These are phyloP conservation scores for Lecanicillium sp. DNA, from an alignment of 2,329 filamentous ascomycete species.

Conservation along the genomic window DNA sequence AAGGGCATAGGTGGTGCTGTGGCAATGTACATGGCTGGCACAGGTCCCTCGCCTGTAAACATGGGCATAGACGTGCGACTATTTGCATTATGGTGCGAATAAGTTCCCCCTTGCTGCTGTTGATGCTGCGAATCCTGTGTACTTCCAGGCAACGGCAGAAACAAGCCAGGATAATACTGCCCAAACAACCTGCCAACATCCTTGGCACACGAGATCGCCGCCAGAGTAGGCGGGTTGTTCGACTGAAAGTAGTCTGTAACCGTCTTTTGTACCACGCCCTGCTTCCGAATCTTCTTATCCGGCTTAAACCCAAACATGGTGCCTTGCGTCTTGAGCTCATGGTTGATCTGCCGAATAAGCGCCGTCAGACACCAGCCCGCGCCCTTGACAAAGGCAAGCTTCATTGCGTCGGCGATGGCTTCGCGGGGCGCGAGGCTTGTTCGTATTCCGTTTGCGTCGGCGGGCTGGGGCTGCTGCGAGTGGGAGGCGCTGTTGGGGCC, in stretches of 20 bases:
- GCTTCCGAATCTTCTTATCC: conserved; percentile 2
- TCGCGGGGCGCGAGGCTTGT: conserved; percentile 4
- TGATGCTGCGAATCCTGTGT: too few species aligned
- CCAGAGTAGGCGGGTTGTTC: conserved; percentile 4
- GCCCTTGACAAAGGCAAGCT: conserved; percentile 4
- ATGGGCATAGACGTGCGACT: background rate
- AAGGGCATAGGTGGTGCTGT: too few species aligned
- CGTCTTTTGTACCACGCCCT: conserved; percentile 1
- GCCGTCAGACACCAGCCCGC: conserved; percentile 3
- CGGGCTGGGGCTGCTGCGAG: background rate
- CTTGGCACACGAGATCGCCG: conserved; percentile 1
- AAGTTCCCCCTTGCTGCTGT: background rate
- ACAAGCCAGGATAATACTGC: conserved; percentile 7
- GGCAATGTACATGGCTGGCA: too few species aligned
- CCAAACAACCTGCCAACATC: conserved; percentile 5
- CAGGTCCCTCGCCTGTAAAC: background rate
- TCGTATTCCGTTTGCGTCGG: conserved; percentile 3
- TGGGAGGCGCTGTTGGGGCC: background rate
- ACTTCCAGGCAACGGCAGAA: background rate
- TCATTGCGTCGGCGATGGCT: conserved; percentile 5
- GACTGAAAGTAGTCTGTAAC: conserved; percentile 4
- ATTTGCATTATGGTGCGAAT: background rate
- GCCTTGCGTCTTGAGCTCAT: conserved; percentile 2
- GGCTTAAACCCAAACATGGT: conserved; percentile 7
- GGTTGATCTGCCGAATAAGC: conserved; percentile 1